These are phyloP conservation scores for Verbena officinalis DNA, from an alignment of 257 asterid genomes.

Conservation along the genomic window DNA sequence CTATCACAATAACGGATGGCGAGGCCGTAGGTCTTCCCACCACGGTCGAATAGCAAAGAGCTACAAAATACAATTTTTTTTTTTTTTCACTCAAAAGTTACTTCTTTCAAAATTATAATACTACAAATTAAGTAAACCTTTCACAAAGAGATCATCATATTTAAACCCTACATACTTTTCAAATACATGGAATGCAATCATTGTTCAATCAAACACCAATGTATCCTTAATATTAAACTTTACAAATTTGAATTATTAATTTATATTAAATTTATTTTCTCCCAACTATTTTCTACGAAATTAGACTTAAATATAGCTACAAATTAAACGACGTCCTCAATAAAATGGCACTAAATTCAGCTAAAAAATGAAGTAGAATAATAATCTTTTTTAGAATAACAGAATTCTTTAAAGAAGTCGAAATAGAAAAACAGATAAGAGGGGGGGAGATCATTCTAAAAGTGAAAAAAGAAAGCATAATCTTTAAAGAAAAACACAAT, in stretches of 20 bases:
- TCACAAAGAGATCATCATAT: too few species aligned
- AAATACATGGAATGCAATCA: too few species aligned
- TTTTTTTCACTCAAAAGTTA: constrained; percentile 4
- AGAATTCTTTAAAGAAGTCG: too few species aligned
- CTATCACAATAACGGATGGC: constrained; percentile 70
- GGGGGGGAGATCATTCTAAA: not conserved
- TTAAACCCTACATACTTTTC: too few species aligned
- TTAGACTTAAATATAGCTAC: not conserved
- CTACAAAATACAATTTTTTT: constrained; percentile 36
- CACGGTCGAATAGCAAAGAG: constrained; percentile 46
- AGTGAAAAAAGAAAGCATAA: too few species aligned
- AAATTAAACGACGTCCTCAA: not conserved
- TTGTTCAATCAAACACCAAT: too few species aligned
- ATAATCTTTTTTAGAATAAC: too few species aligned
- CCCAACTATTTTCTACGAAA: not conserved
- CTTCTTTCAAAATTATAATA: not conserved
- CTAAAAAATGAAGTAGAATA: too few species aligned
- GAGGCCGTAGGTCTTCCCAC: constrained; percentile 40
- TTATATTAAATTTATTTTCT: not conserved
- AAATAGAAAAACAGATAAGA: not conserved
- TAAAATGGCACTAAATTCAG: constrained; percentile 12
- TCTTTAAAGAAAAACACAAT: too few species aligned
- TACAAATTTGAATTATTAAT: not conserved
- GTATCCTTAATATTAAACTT: too few species aligned
- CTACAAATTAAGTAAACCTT: not conserved